Evolutionary conservation across 2,329 filamentous ascomycete species (phyloP).

Genomic region (Talaromyces sp.): DNA sequence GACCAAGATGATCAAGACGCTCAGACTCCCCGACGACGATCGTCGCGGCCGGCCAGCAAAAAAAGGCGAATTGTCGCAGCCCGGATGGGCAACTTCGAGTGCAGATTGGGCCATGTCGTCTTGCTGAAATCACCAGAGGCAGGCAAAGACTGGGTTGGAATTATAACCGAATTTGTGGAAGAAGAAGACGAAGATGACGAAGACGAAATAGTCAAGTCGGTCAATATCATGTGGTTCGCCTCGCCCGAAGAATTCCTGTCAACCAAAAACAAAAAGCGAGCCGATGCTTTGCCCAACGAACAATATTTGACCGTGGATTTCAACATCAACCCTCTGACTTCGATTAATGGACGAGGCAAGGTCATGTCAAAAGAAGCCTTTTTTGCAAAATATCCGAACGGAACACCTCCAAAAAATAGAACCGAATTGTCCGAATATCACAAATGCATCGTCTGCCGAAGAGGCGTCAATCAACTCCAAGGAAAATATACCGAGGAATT

Average conservation of each 20-base stretch:
- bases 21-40: slow-evolving; percentile 22
- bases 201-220: slow-evolving; percentile 54
- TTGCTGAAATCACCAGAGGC: slow-evolving; percentile 81
- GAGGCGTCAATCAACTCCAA: slow-evolving; percentile 83
- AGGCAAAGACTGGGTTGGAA: slow-evolving; percentile 86
- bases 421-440: slow-evolving; percentile 62
- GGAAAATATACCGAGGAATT: slow-evolving; percentile 91
- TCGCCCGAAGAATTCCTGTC: slow-evolving; percentile 83
- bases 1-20: slow-evolving; percentile 16
- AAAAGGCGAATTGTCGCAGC: slow-evolving; percentile 65
- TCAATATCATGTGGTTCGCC: slow-evolving; percentile 88
- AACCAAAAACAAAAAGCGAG: slow-evolving; percentile 66
- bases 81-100: slow-evolving; percentile 73
- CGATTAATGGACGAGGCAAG: slow-evolving; percentile 83
- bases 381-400: slow-evolving; percentile 62
- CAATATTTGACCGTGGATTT: slow-evolving; percentile 84
- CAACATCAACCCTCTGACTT: slow-evolving; percentile 78
- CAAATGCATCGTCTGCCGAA: slow-evolving; percentile 82
- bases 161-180: slow-evolving; percentile 76
- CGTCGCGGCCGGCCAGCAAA: slow-evolving; percentile 23
- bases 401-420: slow-evolving; percentile 61
- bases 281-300: slow-evolving; percentile 79
- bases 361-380: slow-evolving; percentile 71
- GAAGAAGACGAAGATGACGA: slow-evolving; percentile 63
- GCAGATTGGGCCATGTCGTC: slow-evolving; percentile 74